A percentile compares a stretch with the other conserved stretches of the same genome.
phyloP scores from a whole-genome alignment of 2,329 filamentous ascomycete species.

The Atkinsonella texensis region DNA sequence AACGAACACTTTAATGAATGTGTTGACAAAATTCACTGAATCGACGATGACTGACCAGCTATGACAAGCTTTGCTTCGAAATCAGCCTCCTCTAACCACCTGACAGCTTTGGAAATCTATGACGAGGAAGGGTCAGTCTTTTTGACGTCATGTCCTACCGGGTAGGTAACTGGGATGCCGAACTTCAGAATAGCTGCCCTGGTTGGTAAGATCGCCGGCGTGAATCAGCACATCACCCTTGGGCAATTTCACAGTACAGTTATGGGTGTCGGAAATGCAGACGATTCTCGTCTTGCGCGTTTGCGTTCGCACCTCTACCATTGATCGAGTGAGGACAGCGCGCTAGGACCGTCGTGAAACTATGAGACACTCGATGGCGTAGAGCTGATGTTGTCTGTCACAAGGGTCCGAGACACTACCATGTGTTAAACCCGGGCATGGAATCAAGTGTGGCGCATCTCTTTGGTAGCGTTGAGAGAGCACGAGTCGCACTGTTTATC shows the following conservation, averaged over 20 bases:
- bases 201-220: constrained; percentile 65
- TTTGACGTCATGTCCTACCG: background rate
- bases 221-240: constrained; percentile 64
- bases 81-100: constrained; percentile 55
- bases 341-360: background rate
- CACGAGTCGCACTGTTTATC: too few species aligned
- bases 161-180: background rate
- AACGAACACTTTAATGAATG: background rate
- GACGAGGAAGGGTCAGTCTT: background rate
- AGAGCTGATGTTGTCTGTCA: background rate
- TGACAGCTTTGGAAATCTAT: constrained; percentile 44
- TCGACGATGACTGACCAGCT: constrained; percentile 37
- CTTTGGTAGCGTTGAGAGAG: too few species aligned
- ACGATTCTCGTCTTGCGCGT: constrained; percentile 50
- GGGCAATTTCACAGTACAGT: constrained; percentile 51
- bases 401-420: background rate
- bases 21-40: background rate
- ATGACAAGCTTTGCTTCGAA: constrained; percentile 62
- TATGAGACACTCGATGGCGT: background rate
- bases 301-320: constrained; percentile 7
- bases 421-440: too few species aligned
- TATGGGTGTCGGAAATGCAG: constrained; percentile 69
- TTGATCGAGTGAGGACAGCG: background rate
- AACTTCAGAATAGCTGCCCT: constrained; percentile 48
- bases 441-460: too few species aligned